These are phyloP conservation scores for Psilocybe subaeruginosa DNA, from an alignment of 768 basidiomycete species.

Conservation along the genomic window DNA sequence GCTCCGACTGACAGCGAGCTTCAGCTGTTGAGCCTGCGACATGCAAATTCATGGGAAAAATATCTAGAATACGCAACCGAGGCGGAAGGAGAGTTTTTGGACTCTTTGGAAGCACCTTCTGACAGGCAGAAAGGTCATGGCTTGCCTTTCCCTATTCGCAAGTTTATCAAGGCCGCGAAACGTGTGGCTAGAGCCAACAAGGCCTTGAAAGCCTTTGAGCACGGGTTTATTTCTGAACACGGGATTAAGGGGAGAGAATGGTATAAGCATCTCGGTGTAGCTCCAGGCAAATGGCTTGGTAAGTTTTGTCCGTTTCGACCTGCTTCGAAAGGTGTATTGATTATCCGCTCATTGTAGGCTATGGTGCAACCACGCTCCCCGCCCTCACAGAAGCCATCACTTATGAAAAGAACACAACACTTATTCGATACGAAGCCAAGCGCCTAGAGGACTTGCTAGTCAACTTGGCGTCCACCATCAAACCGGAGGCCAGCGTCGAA, in stretches of 20 bases:
- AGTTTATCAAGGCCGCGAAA: slow-evolving; percentile 59
- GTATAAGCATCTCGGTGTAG: slow-evolving; percentile 85
- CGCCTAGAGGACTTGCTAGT: slow-evolving; percentile 60
- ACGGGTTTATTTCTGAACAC: slow-evolving; percentile 76
- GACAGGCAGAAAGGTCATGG: neutral
- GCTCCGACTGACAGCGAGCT: slow-evolving; percentile 29
- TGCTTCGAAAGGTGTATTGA: neutral
- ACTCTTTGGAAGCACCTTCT: slow-evolving; percentile 10
- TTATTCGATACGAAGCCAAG: slow-evolving; percentile 62
- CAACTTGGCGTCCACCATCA: slow-evolving; percentile 46
- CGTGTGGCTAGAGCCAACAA: slow-evolving; percentile 63
- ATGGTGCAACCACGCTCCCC: slow-evolving; percentile 85
- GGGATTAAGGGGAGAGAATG: slow-evolving; percentile 84
- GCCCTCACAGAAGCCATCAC: slow-evolving; percentile 78
- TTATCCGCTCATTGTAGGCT: slow-evolving; percentile 44
- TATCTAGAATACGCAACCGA: slow-evolving; percentile 28
- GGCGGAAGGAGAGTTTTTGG: slow-evolving; percentile 1
- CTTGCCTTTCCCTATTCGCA: slow-evolving; percentile 35
- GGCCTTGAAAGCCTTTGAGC: slow-evolving; percentile 74
- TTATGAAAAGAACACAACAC: slow-evolving; percentile 63
- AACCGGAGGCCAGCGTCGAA: slow-evolving; percentile 22
- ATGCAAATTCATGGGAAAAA: slow-evolving; percentile 35
- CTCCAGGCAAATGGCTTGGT: slow-evolving; percentile 88
- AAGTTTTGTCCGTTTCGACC: slow-evolving; percentile 23
- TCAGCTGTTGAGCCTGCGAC: slow-evolving; percentile 20